Percentiles rank a stretch among this genome's conserved stretches.
phyloP scores from a whole-genome alignment of 352 stramenopile genomes.

The Peronospora destructor region DNA sequence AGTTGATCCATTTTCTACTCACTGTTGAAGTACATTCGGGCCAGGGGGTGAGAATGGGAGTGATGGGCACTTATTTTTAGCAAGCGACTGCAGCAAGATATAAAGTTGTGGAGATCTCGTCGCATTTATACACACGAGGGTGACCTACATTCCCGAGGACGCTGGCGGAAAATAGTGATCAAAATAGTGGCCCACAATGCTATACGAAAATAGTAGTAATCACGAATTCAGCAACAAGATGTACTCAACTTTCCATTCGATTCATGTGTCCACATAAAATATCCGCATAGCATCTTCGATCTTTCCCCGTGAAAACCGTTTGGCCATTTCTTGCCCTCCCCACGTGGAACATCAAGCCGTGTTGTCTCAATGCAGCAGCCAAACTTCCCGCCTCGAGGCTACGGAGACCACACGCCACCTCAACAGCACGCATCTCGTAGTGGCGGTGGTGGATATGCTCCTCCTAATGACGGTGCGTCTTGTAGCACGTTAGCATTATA shows the following conservation, averaged over 20 bases:
- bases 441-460: constrained; percentile 20
- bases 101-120: no score
- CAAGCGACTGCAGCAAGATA: not conserved
- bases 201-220: no score
- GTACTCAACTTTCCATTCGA: no score
- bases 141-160: no score
- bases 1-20: no score
- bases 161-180: no score
- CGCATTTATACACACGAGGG: no score
- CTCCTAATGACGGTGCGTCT: constrained; percentile 8
- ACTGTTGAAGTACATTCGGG: no score
- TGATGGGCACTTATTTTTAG: not conserved
- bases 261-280: not conserved
- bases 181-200: no score
- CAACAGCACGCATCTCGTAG: constrained; percentile 32
- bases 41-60: constrained; percentile 8
- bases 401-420: constrained; percentile 12
- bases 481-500: not conserved
- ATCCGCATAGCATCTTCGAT: not conserved
- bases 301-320: constrained; percentile 8
- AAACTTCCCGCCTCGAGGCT: constrained; percentile 40
- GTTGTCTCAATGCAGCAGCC: constrained; percentile 29
- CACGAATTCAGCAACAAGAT: no score
- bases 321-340: not conserved
- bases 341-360: constrained; percentile 26